Evolutionary conservation across 139 green algal genomes (phyloP).

Genomic region (Spirogloea muscicola): DNA sequence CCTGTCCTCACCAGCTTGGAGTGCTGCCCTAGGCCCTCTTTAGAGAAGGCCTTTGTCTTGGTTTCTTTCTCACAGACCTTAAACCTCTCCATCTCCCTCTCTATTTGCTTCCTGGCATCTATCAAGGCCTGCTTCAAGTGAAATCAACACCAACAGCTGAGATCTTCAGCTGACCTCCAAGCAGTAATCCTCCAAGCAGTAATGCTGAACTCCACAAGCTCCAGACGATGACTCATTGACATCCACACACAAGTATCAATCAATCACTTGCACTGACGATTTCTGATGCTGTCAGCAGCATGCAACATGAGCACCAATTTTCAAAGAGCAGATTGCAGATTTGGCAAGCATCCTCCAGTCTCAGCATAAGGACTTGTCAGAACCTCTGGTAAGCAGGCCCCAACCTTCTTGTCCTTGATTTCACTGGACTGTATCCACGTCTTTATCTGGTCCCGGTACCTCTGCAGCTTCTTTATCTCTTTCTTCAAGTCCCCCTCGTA

Average conservation of each 20-base stretch:
- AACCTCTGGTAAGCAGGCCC: no score
- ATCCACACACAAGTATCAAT: no score
- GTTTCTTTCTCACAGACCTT: conserved; percentile 92
- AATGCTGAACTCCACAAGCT: no score
- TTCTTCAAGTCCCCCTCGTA: conserved; percentile 97
- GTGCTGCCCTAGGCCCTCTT: conserved; percentile 70
- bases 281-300: background rate
- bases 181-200: no score
- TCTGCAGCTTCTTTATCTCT: conserved; percentile 99
- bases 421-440: conserved; percentile 83
- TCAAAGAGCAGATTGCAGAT: background rate
- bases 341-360: no score
- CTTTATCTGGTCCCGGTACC: conserved; percentile 96
- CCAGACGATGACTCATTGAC: no score
- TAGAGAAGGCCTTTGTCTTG: conserved; percentile 94
- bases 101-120: conserved; percentile 83
- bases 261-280: no score
- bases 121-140: conserved; percentile 47
- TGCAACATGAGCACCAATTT: background rate
- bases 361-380: no score
- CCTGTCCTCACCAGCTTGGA: conserved; percentile 27
- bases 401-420: conserved; percentile 96
- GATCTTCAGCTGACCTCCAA: no score
- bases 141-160: no score
- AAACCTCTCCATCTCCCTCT: conserved; percentile 97